Base-by-base conservation (phyloP, 2,329 filamentous ascomycete species). In the Aulographum hederae region DNA sequence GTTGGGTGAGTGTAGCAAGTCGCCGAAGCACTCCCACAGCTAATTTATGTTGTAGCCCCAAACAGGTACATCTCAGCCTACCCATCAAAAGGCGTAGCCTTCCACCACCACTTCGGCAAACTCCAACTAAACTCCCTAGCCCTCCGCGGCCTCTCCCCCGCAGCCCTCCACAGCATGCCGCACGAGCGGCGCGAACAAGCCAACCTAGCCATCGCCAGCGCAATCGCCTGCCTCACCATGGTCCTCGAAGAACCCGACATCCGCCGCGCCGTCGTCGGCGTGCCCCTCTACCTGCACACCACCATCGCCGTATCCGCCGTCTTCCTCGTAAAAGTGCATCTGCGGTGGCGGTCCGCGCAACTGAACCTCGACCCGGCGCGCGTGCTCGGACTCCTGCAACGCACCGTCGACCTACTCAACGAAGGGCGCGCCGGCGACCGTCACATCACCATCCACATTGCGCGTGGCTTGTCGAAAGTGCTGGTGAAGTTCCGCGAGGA, bases 31-130 rank as follows among this genome's bases (percentile, higher is more conserved):
- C 26, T 6, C 8, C 12, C 16, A 6, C 6, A 15, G n/a, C n/a
- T n/a, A n/a, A n/a, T n/a, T n/a, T n/a, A n/a, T n/a, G n/a, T n/a
- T 4, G 27, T 33, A 63, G 60, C 48, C 29, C 54, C 55, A 19
- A 60, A 60, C 36, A 51, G 52, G 34, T 54, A 61, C 37, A 52
- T 66, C 21, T 54, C 58, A 25, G 50, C 54, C 31, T 65, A 64
- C 40, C 62, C 62, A 14, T 54, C 57, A 32, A 63, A 63, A 43
- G 61, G 58, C 16, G 59, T 63, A 5, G 50, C 51, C 18, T 48
- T 66, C 36, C 60, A 65, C 39, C 63, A 61, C 37, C 51, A 65
- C 41, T 66, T 64, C 40, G 63, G 59, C 29, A 55, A 60, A 30
- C 45, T 67, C 13, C 59, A 64, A 29, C 46, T 66, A 6, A 58